Evolutionary conservation across 176 grass and related monocot genomes (phyloP).

Genomic region (Typha latifolia): DNA sequence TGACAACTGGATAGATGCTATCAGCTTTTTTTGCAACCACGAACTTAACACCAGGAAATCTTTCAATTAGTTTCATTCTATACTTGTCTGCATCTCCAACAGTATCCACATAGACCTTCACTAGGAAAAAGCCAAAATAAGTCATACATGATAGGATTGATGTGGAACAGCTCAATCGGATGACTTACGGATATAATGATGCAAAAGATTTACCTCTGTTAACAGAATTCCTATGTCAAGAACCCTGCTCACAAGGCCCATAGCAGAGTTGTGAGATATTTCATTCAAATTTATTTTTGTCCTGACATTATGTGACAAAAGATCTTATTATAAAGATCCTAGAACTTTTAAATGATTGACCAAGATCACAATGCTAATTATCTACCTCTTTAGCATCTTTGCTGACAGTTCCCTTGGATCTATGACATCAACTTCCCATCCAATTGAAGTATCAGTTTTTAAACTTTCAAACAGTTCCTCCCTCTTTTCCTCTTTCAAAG

Average conservation of each 20-base stretch:
- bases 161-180: background rate
- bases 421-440: slow-evolving; percentile 94
- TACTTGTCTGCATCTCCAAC: slow-evolving; percentile 94
- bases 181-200: slow-evolving; percentile 5
- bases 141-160: background rate
- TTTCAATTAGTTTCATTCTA: slow-evolving; percentile 67
- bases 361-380: background rate
- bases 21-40: slow-evolving; percentile 94
- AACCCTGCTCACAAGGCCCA: slow-evolving; percentile 60
- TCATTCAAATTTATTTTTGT: slow-evolving; percentile 88
- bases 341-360: background rate
- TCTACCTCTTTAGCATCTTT: slow-evolving; percentile 78
- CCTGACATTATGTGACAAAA: slow-evolving; percentile 31
- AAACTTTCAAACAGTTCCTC: slow-evolving; percentile 80
- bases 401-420: slow-evolving; percentile 81
- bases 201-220: slow-evolving; percentile 46
- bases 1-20: slow-evolving; percentile 90
- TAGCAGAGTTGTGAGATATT: slow-evolving; percentile 95
- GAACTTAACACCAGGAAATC: slow-evolving; percentile 79
- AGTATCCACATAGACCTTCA: slow-evolving; percentile 86
- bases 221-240: slow-evolving; percentile 68
- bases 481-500: slow-evolving; percentile 82
- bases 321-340: background rate
- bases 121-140: slow-evolving; percentile 11
- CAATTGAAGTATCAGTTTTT: slow-evolving; percentile 50